These are phyloP conservation scores for Leccinum incarnatum DNA, from an alignment of 768 basidiomycete species.

Conservation along the genomic window DNA sequence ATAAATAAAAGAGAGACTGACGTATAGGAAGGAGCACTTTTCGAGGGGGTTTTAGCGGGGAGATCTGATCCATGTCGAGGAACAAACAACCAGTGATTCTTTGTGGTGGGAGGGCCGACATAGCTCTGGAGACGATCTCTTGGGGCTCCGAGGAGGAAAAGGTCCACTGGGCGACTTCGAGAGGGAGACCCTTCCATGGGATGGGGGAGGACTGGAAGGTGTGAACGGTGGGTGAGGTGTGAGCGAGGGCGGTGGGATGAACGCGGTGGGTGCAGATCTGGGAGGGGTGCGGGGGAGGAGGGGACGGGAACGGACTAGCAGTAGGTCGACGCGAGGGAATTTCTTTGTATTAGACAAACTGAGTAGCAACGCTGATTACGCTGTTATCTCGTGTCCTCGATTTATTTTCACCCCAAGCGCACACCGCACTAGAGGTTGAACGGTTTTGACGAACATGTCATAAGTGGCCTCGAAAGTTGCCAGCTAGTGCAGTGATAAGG, in stretches of 20 bases:
- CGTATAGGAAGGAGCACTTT: constrained; percentile 17
- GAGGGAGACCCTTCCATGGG: constrained; percentile 63
- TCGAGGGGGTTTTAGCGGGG: constrained; percentile 32
- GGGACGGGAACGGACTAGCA: no score
- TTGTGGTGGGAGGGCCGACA: constrained; percentile 22
- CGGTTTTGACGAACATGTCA: no score
- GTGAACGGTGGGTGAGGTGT: constrained; percentile 43
- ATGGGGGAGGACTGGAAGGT: constrained; percentile 58
- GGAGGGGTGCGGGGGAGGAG: neutral
- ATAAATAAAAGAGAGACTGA: neutral
- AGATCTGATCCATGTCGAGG: constrained; percentile 22
- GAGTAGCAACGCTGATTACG: no score
- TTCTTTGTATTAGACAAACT: no score
- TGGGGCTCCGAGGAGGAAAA: constrained; percentile 56
- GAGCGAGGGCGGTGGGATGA: constrained; percentile 33
- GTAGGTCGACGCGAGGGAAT: no score
- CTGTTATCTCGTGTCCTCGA: no score
- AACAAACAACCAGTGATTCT: constrained; percentile 24
- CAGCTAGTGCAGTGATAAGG: no score
- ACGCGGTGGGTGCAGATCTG: constrained; percentile 21
- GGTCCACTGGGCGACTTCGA: constrained; percentile 69
- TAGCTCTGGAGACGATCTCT: constrained; percentile 67
- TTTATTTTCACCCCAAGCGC: no score
- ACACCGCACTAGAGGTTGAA: no score
- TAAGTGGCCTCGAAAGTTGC: no score